A percentile compares a stretch with the other conserved stretches of the same genome.
These are phyloP conservation scores for Crepidotus variabilis DNA, from an alignment of 768 basidiomycete species.

Conservation along the genomic window DNA sequence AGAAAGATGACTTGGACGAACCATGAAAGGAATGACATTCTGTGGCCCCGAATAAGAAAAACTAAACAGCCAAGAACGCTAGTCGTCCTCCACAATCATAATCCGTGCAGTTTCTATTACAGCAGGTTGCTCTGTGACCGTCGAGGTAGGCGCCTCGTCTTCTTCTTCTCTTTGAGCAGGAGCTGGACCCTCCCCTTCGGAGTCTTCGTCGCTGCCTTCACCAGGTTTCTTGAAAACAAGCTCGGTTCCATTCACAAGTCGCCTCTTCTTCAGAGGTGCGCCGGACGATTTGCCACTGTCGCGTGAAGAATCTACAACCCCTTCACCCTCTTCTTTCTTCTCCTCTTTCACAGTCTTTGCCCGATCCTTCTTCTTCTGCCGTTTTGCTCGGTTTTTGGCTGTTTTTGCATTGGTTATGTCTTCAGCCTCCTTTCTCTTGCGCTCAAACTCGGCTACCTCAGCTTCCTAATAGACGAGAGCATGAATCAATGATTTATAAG, in stretches of 20 bases:
- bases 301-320: conserved; percentile 17
- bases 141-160: not conserved
- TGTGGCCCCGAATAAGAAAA: too few species aligned
- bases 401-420: conserved; percentile 82
- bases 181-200: conserved; percentile 19
- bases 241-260: conserved; percentile 76
- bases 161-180: not conserved
- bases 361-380: conserved; percentile 88
- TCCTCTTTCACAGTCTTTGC: conserved; percentile 39
- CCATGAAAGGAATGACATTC: too few species aligned
- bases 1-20: too few species aligned
- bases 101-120: conserved; percentile 21
- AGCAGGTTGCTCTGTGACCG: conserved; percentile 5
- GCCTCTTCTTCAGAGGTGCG: conserved; percentile 69
- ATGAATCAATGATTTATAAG: not conserved
- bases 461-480: conserved; percentile 49
- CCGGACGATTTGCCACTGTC: conserved; percentile 23
- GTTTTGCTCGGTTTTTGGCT: conserved; percentile 90
- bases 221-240: conserved; percentile 48
- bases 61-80: not conserved
- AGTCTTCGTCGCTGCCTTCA: conserved; percentile 35
- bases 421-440: conserved; percentile 66
- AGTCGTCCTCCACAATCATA: conserved; percentile 30
- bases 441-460: conserved; percentile 70
- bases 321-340: conserved; percentile 19